A percentile compares a stretch with the other conserved stretches of the same genome.
Conservation (phyloP, 1,139 yeast genomes). For the Protomyces lactucae-debilis region DNA sequence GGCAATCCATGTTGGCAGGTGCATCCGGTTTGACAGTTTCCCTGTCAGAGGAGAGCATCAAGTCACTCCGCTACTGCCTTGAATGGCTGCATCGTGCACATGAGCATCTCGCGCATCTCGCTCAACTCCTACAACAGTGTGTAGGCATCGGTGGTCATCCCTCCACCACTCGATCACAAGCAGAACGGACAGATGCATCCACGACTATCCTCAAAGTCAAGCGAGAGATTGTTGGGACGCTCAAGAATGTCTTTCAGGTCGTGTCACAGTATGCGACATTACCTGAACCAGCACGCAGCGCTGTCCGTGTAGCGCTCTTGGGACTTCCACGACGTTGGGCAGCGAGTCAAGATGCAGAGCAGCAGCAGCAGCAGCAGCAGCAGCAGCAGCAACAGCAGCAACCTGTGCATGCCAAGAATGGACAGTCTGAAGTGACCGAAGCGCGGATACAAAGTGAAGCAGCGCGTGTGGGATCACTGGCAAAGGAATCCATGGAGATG, state of each 20-base stretch:
- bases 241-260: slow-evolving; percentile 78
- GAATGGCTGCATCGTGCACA: slow-evolving; percentile 72
- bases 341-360: slow-evolving; percentile 31
- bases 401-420: neutral
- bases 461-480: neutral
- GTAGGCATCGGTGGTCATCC: slow-evolving; percentile 45
- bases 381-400: slow-evolving; percentile 1
- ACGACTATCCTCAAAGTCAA: slow-evolving; percentile 45
- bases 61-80: slow-evolving; percentile 65
- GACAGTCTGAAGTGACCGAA: neutral
- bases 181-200: slow-evolving; percentile 31
- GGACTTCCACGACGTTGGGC: slow-evolving; percentile 67
- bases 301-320: slow-evolving; percentile 73
- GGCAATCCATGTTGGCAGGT: slow-evolving; percentile 42
- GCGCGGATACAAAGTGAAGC: neutral
- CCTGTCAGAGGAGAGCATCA: slow-evolving; percentile 61
- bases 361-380: neutral
- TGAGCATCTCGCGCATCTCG: slow-evolving; percentile 60
- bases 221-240: slow-evolving; percentile 79
- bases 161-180: slow-evolving; percentile 38
- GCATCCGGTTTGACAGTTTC: slow-evolving; percentile 45
- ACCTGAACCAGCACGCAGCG: slow-evolving; percentile 78
- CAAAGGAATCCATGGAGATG: neutral
- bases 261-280: slow-evolving; percentile 77
- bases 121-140: slow-evolving; percentile 42